A percentile compares a stretch with the other conserved stretches of the same genome.
These are phyloP conservation scores for Aspergillus calidoustus DNA, from an alignment of 2,329 filamentous ascomycete species.

Conservation along the genomic window DNA sequence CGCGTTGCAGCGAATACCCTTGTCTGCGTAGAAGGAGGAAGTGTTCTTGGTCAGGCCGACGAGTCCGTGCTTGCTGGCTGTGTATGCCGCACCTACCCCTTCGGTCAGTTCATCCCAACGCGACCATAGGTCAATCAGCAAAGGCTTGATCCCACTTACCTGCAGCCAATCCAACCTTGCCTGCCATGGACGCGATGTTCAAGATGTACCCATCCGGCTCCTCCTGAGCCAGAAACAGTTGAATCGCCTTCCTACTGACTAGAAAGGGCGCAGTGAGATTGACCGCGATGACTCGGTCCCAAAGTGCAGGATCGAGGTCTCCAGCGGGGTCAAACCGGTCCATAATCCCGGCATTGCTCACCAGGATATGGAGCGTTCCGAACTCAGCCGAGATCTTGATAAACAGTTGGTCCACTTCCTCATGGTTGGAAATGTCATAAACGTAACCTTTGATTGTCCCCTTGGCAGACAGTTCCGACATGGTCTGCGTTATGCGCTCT, in stretches of 20 bases:
- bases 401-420: conserved; percentile 45
- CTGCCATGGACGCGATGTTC: conserved; percentile 58
- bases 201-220: conserved; percentile 53
- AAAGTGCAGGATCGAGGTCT: conserved; percentile 50
- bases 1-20: conserved; percentile 58
- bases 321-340: conserved; percentile 61
- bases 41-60: conserved; percentile 62
- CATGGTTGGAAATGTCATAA: conserved; percentile 43
- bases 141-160: conserved; percentile 30
- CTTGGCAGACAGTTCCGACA: conserved; percentile 27
- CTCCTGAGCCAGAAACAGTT: conserved; percentile 48
- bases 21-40: conserved; percentile 58
- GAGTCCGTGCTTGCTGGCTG: conserved; percentile 59
- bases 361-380: conserved; percentile 59
- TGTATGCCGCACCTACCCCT: conserved; percentile 54
- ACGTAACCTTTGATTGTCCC: conserved; percentile 35
- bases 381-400: conserved; percentile 39
- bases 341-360: conserved; percentile 64
- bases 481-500: conserved; percentile 30
- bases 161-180: conserved; percentile 47
- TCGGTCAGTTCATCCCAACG: no score
- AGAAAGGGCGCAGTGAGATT: conserved; percentile 63
- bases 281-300: conserved; percentile 60
- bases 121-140: no score
- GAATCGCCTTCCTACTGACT: conserved; percentile 57